phyloP scores from a whole-genome alignment of 306 rosid genomes.

The Begonia fuchsioides region DNA sequence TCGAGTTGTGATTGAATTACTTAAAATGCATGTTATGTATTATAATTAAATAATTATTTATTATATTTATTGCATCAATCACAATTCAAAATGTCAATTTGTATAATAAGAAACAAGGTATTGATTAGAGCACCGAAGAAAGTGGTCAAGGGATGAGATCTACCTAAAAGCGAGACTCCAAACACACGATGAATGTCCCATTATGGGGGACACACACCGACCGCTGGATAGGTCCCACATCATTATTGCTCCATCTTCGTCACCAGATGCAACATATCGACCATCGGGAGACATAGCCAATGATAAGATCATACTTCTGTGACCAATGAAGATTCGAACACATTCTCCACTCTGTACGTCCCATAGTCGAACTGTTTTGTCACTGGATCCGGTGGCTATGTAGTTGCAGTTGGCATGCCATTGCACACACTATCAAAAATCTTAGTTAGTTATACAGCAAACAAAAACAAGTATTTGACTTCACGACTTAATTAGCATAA shows the following conservation, averaged over 20 bases:
- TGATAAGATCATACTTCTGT: conserved; percentile 56
- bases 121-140: too few species aligned
- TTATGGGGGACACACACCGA: conserved; percentile 68
- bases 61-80: too few species aligned
- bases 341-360: conserved; percentile 95
- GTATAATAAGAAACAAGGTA: too few species aligned
- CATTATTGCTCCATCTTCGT: conserved; percentile 93
- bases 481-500: too few species aligned
- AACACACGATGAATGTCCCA: conserved; percentile 80
- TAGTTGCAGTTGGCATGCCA: conserved; percentile 99
- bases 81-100: too few species aligned
- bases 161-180: conserved; percentile 96
- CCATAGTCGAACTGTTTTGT: conserved; percentile 91
- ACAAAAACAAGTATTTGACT: too few species aligned
- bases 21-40: too few species aligned
- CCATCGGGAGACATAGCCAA: conserved; percentile 98
- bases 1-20: too few species aligned
- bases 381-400: conserved; percentile 94
- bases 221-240: conserved; percentile 98
- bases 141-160: neutral
- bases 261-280: conserved; percentile 89
- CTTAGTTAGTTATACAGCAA: too few species aligned
- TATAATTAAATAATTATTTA: too few species aligned
- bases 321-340: conserved; percentile 49
- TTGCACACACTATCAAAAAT: conserved; percentile 56